A percentile compares a stretch with the other conserved stretches of the same genome.
Evolutionary conservation across 495 filamentous ascomycete genomes (phyloP).

Genomic region (Patellaria atrata): DNA sequence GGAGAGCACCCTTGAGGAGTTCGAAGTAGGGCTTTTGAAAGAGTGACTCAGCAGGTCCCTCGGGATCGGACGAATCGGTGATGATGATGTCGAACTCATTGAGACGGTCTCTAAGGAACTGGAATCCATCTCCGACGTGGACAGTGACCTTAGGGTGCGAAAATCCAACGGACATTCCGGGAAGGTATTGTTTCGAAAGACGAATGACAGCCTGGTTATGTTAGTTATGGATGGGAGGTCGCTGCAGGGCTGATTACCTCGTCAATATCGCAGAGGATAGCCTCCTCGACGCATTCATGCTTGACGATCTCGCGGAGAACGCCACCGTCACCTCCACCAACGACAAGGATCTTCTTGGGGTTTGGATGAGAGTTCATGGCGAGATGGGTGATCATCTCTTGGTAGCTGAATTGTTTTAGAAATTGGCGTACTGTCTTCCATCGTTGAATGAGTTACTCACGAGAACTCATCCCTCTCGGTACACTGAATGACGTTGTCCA

Average conservation of each 20-base stretch:
- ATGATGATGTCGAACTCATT: conserved; percentile 99
- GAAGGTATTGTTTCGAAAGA: conserved; percentile 95
- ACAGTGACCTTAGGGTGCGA: conserved; percentile 82
- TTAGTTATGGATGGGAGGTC: too few species aligned
- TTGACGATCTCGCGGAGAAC: conserved; percentile 97
- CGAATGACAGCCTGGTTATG: conserved; percentile 72
- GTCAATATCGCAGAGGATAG: conserved; percentile 94
- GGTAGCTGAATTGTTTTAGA: conserved; percentile 44
- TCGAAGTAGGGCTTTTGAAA: conserved; percentile 99
- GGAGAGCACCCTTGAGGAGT: conserved; percentile 73
- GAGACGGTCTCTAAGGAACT: conserved; percentile 84
- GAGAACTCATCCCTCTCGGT: conserved; percentile 98
- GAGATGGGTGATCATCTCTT: conserved; percentile 99
- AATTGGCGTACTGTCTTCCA: not conserved
- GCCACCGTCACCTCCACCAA: conserved; percentile 92
- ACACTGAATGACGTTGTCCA: conserved; percentile 98
- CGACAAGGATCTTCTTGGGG: conserved; percentile 96
- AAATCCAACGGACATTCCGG: conserved; percentile 84
- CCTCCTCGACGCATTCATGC: conserved; percentile 82
- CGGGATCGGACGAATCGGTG: conserved; percentile 94
- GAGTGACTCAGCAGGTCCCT: conserved; percentile 85
- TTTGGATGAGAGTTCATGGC: conserved; percentile 97
- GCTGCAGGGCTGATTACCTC: conserved; percentile 47
- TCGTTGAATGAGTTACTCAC: conserved; percentile 31
- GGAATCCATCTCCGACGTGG: conserved; percentile 93